A percentile compares a stretch with the other conserved stretches of the same genome.
These are phyloP conservation scores for Pythium phragmiticola DNA, from an alignment of 352 stramenopile species.

Conservation along the genomic window DNA sequence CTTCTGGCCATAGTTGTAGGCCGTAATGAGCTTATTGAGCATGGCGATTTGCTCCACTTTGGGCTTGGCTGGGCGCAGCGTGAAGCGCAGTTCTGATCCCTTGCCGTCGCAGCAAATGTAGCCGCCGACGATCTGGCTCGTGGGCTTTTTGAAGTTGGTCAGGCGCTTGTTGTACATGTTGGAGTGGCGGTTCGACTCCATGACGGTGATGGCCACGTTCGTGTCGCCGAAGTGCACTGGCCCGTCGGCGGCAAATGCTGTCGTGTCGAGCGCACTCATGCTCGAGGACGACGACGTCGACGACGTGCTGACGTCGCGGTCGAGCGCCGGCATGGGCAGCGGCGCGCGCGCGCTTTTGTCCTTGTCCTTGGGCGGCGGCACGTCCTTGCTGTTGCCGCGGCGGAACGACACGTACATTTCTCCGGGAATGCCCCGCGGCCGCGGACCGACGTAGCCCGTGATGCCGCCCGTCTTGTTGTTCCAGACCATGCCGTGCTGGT, in stretches of 20 bases:
- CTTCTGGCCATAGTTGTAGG: constrained; percentile 83
- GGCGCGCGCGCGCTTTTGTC: background rate
- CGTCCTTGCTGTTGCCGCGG: constrained; percentile 21
- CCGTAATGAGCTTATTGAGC: constrained; percentile 81
- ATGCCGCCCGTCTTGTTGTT: constrained; percentile 90
- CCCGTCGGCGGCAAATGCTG: constrained; percentile 15
- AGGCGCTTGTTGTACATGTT: constrained; percentile 84
- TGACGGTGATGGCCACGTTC: constrained; percentile 68
- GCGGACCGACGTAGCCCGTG: constrained; percentile 78
- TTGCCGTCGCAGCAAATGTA: constrained; percentile 90
- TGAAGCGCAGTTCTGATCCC: constrained; percentile 65
- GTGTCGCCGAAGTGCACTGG: constrained; percentile 66
- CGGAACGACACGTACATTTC: constrained; percentile 82
- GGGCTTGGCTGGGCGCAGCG: constrained; percentile 59
- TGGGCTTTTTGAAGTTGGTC: constrained; percentile 88
- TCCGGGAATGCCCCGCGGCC: constrained; percentile 57
- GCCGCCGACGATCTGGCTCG: constrained; percentile 68
- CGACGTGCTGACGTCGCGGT: constrained; percentile 18
- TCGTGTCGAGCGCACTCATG: constrained; percentile 1
- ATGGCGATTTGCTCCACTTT: constrained; percentile 81
- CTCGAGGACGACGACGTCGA: constrained; percentile 23
- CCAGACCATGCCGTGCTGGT: constrained; percentile 83
- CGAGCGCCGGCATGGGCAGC: background rate
- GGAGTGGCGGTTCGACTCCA: constrained; percentile 83
- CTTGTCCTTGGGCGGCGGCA: background rate